Base-by-base conservation (phyloP, 371 early-diverging fungal species). In the Mortierella sp. region DNA sequence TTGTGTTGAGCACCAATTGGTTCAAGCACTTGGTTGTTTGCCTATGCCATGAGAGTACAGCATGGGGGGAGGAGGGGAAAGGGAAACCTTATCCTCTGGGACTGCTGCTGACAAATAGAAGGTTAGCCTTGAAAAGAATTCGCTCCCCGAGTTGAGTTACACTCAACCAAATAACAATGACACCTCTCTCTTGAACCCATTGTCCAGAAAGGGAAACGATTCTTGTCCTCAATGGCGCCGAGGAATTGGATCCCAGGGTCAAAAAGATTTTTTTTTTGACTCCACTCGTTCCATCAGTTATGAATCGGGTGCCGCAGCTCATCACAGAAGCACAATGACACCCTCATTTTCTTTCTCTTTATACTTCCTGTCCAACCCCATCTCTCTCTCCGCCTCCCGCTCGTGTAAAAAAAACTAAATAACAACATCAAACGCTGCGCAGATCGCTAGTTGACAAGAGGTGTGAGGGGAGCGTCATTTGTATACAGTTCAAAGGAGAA, bases 151-250 rank as follows among this genome's bases (percentile, higher is more conserved):
- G 24, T n/a, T n/a, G n/a, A n/a, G n/a, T n/a, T n/a, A n/a, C n/a
- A n/a, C n/a, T n/a, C 5, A 51, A 51, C 34, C 9, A 43, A 43
- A 8, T 69, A 51, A 8, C 26, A 91, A 91, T 64, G 84, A 93
- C 46, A 72, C 28, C 46, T n/a, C 72, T 11, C 14, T 57, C 28
- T 21, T 43, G 46, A 26, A 50, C 46, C 71, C 71, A 19, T 48
- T 51, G 44, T 40, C 46, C 69, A 44, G 40, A 69, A 40, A 69
- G 46, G 69, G 46, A 44, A 69, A 69, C 69, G 44, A 69, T 44
- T n/a, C 24, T 31, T 14, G 16, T 21, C 34, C 19, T 61, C 31
- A 28, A 57, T 57, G 57, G 57, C 57, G 57, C 61, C 61, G 61
- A 34, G 61, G 61, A 61, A 61, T 34, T 61, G 61, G 61, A 34